phyloP scores from a whole-genome alignment of 2,329 filamentous ascomycete species.

The Stachybotrys elegans region DNA sequence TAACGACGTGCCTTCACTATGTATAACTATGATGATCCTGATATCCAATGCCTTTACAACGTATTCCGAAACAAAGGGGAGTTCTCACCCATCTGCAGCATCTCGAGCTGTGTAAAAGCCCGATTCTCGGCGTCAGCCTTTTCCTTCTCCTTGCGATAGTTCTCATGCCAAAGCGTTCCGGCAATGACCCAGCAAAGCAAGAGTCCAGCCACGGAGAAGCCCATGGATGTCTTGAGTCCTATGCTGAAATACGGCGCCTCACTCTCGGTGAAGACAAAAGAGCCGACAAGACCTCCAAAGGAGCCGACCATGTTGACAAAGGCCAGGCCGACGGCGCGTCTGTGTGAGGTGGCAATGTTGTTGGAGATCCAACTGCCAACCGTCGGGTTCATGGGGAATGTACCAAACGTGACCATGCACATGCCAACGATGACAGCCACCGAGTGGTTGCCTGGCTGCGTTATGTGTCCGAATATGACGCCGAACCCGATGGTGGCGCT shows the following conservation, averaged over 20 bases:
- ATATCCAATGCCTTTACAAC: too few species aligned
- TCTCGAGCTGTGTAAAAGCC: slow-evolving; percentile 12
- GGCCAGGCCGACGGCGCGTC: slow-evolving; percentile 24
- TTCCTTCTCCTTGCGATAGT: slow-evolving; percentile 13
- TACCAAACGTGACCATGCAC: slow-evolving; percentile 63
- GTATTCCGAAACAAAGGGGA: slow-evolving; percentile 13
- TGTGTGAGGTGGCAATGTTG: slow-evolving; percentile 21
- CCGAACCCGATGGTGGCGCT: slow-evolving; percentile 45
- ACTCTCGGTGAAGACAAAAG: slow-evolving; percentile 7
- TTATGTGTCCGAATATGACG: not conserved
- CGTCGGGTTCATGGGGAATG: slow-evolving; percentile 41
- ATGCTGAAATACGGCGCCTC: slow-evolving; percentile 4
- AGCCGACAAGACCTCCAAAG: slow-evolving; percentile 6
- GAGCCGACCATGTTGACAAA: slow-evolving; percentile 16
- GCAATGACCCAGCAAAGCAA: not conserved
- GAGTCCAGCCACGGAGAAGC: not conserved
- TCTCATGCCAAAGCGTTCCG: slow-evolving; percentile 6
- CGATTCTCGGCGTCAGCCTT: slow-evolving; percentile 12
- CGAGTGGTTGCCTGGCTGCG: not conserved
- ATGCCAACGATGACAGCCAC: slow-evolving; percentile 34
- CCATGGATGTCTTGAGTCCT: not conserved
- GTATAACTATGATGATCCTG: too few species aligned
- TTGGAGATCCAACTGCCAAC: slow-evolving; percentile 22
- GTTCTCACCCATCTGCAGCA: slow-evolving; percentile 12
- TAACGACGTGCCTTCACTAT: too few species aligned